These are phyloP conservation scores for Aspergillus fumigatus DNA, from an alignment of 2,329 filamentous ascomycete genomes.

Conservation along the genomic window DNA sequence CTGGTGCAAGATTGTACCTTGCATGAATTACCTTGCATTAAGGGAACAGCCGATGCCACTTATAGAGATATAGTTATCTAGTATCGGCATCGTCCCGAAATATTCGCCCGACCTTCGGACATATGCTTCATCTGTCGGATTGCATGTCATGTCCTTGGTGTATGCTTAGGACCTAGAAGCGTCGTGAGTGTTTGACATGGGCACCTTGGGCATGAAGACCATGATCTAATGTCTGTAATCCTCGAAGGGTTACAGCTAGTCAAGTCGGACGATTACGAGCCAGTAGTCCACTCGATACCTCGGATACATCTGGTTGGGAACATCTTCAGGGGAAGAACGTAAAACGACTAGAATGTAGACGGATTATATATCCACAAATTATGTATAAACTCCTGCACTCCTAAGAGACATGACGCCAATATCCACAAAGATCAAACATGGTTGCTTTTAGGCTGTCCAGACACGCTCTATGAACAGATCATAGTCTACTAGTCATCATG, in stretches of 20 bases:
- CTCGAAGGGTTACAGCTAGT: background rate
- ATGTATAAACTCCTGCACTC: background rate
- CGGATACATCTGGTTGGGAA: background rate
- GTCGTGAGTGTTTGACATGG: background rate
- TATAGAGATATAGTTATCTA: background rate
- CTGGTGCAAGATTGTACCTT: background rate
- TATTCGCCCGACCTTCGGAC: background rate
- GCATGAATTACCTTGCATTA: background rate
- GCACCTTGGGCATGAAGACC: too few species aligned
- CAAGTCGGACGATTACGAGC: background rate
- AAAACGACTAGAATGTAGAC: background rate
- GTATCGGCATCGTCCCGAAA: background rate
- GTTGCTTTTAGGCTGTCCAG: constrained; percentile 3
- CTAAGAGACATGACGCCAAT: constrained; percentile 6
- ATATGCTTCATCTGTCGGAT: background rate
- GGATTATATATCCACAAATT: background rate
- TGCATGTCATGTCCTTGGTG: too few species aligned
- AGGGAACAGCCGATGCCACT: background rate
- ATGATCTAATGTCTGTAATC: background rate
- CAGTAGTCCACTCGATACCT: background rate
- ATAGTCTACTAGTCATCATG: constrained; percentile 22
- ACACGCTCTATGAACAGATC: background rate
- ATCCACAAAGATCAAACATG: constrained; percentile 6
- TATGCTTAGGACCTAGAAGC: background rate
- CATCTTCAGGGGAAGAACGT: background rate